Base-by-base conservation (phyloP, 1,284 basidiomycete species). In the Neolentinus lepideus region DNA sequence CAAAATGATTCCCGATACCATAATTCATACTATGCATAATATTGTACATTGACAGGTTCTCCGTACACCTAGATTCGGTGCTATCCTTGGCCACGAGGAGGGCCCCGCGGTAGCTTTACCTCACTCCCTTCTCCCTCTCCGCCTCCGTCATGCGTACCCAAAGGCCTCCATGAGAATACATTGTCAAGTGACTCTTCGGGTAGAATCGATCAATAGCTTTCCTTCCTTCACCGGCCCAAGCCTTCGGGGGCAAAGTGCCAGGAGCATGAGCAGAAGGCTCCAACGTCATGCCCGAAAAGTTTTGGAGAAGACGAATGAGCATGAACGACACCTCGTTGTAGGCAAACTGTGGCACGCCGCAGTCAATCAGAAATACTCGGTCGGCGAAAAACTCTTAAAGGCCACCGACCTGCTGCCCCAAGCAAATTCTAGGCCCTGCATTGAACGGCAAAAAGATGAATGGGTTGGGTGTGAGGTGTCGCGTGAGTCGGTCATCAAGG, bases 311-410 rank as follows among this genome's bases (percentile, higher is more conserved):
- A 10, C 83, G 77, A 46, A 86, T 75, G 56, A 87, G 64, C 72
- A 85, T 77, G 69, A 84, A 85, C 1, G 84, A 85, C 61, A 78
- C 76, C 61, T 86, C 83, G 64, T 85, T 84, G 65, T 85, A 85
- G 2, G 85, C 85, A 64, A 85, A 85, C 78, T 85, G 56, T 12
- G 27, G 14, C 26, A 54, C 26, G 22, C 21, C 45, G 53, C 19
- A 11, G 12, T 31, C 10, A 29, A 19, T 12, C 14, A 14, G 31
- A 16, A 8, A 45, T 11, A 33, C 27, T 9, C 9, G 1, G 48
- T 26, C 3, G 16, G 21, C 12, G 21, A 12, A 19, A 21, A 8
- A 16, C 10, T 6, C 11, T 56, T 29, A 58, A 27, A 50, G 11
- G 56, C 9, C 4, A 38, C 65, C 10, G 25, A 69, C 75, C 65